phyloP scores from a whole-genome alignment of 2,329 filamentous ascomycete genomes.

The Lojkania enalia region DNA sequence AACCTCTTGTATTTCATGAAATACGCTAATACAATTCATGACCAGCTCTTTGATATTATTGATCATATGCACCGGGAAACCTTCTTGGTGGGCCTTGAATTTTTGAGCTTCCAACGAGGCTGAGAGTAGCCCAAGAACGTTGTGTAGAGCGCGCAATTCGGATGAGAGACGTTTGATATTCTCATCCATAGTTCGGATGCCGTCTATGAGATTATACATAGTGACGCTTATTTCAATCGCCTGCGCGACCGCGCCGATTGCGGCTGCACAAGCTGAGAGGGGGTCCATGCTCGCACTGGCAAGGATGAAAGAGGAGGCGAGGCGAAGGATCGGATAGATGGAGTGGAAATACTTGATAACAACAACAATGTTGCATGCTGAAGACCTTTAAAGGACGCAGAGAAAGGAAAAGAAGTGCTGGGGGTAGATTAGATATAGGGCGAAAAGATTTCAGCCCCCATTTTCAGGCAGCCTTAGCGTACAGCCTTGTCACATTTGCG shows the following conservation, averaged over 20 bases:
- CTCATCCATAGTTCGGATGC: conserved; percentile 7
- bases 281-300: conserved; percentile 9
- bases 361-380: no score
- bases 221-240: conserved; percentile 6
- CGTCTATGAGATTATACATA: conserved; percentile 9
- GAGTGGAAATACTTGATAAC: no score
- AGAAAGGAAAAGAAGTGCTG: no score
- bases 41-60: conserved; percentile 11
- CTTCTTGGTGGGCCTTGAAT: not conserved
- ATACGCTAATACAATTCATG: conserved; percentile 10
- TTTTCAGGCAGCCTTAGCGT: no score
- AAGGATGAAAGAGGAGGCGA: no score
- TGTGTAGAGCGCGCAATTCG: conserved; percentile 7
- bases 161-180: conserved; percentile 10
- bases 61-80: conserved; percentile 10
- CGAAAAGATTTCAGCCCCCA: no score
- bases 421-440: no score
- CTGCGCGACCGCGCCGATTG: conserved; percentile 1
- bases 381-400: no score
- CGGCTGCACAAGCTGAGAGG: conserved; percentile 4
- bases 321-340: no score
- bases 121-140: conserved; percentile 7
- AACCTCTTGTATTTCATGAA: conserved; percentile 5
- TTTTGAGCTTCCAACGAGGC: conserved; percentile 4
- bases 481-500: no score